phyloP scores from a whole-genome alignment of 306 rosid genomes.

The Medicago ruthenica region DNA sequence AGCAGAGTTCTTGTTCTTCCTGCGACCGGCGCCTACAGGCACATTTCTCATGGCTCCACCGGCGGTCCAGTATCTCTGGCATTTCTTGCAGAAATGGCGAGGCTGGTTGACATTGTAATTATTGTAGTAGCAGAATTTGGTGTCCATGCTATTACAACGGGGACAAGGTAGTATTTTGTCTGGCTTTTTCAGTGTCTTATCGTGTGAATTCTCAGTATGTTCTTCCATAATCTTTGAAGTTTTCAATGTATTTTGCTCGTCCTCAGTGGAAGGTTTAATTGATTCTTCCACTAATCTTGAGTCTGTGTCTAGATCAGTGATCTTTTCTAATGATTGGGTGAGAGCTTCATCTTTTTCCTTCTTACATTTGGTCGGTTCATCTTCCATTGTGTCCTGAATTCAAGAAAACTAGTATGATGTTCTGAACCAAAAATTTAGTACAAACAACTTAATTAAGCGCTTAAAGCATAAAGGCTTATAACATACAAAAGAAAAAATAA shows the following conservation, averaged over 20 bases:
- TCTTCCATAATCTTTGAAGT: constrained; percentile 51
- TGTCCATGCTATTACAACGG: constrained; percentile 84
- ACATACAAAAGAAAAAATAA: no score
- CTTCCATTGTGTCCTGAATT: constrained; percentile 55
- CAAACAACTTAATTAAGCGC: not conserved
- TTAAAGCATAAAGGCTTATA: no score
- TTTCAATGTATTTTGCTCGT: constrained; percentile 34
- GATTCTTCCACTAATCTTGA: constrained; percentile 47
- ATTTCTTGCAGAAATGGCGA: constrained; percentile 89
- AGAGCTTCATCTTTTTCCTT: constrained; percentile 38
- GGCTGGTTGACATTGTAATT: constrained; percentile 93
- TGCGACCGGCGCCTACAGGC: constrained; percentile 87
- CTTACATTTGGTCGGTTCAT: constrained; percentile 40
- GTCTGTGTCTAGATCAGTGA: constrained; percentile 28
- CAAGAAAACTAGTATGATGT: constrained; percentile 20
- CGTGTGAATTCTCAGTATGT: constrained; percentile 62
- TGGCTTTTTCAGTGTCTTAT: constrained; percentile 69
- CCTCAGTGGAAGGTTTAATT: constrained; percentile 50
- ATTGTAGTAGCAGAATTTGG: constrained; percentile 88
- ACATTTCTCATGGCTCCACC: constrained; percentile 93
- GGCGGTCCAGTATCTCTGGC: constrained; percentile 93
- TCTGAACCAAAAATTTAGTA: not conserved
- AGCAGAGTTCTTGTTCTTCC: constrained; percentile 71
- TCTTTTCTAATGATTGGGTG: constrained; percentile 27
- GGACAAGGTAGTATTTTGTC: constrained; percentile 87